Conservation (phyloP, 169 alveolate genomes). For the Amoebophrya sp. region DNA sequence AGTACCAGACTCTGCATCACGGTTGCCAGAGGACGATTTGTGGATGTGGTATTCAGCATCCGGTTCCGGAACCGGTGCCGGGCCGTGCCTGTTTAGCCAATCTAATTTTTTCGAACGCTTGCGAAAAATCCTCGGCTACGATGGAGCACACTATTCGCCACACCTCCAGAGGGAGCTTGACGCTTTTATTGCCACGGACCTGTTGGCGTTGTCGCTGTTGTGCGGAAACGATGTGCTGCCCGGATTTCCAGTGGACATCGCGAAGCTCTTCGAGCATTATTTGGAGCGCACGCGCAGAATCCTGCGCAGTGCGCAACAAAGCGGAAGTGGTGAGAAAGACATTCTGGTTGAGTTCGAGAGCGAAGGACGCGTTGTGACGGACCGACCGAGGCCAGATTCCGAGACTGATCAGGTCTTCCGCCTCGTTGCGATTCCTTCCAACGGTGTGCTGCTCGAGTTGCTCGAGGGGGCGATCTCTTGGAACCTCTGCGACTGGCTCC, state of each 20-base stretch:
- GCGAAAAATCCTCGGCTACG: neutral
- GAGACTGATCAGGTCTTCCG: too few species aligned
- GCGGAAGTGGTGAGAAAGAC: too few species aligned
- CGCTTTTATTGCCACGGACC: neutral
- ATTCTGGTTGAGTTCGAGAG: too few species aligned
- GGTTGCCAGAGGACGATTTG: neutral
- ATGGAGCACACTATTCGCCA: neutral
- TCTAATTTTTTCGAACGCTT: neutral
- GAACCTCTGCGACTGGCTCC: too few species aligned
- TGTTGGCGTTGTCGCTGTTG: neutral
- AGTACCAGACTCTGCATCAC: too few species aligned
- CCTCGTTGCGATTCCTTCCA: too few species aligned
- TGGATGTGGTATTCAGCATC: neutral
- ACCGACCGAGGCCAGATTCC: too few species aligned
- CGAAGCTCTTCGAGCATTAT: neutral
- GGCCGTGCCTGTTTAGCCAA: neutral
- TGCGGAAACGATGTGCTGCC: neutral
- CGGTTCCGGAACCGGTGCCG: neutral
- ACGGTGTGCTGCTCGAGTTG: too few species aligned
- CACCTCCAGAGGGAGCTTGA: neutral
- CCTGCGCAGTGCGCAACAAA: too few species aligned
- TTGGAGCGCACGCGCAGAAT: too few species aligned
- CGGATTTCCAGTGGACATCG: neutral
- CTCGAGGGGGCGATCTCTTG: too few species aligned
- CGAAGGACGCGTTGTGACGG: too few species aligned